Evolutionary conservation across 1,284 basidiomycete species (phyloP), one percentile per base, ranked within the genome.

Genomic region (Cronartium ribicola): DNA sequence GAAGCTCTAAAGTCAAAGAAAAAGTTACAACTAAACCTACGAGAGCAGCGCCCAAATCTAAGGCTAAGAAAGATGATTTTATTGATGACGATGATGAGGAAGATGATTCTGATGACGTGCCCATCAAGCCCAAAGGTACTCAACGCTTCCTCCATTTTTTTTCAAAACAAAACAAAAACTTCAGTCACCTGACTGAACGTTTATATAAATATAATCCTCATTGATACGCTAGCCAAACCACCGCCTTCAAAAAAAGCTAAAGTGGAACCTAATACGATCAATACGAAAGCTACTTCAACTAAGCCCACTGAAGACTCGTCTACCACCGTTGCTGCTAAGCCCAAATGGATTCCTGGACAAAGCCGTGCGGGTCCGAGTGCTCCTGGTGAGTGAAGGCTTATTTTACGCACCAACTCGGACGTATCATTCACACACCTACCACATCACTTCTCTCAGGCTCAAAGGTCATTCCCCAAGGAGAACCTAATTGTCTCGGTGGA

Each of bases 401-500:
- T 4, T 65, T 36, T 39, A 22, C 14, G 46, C n/a, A 7, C 5
- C 7, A 4, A 65, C 17, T 64, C 20, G 37, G 20, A 37, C 4
- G 17, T 44, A n/a, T 62, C 41, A 20, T 20, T 40, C 57, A 10
- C 44, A 7, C 39, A 17, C 29, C 36, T 37, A 55, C 41, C 13
- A 61, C 22, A 51, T 17, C n/a, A 43, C 10, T 60, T 57, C 67
- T 68, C 81, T 78, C 88, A 59, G 84, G 92, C 0, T 88, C 89
- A 29, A 98, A 96, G 81, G 83, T 86, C 10, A 86, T 98, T 2
- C 96, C 95, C 0, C 85, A 90, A 37, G 86, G 88, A 77, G 80
- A 86, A 66, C 88, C 88, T 0, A 89, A 94, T 78, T 93, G 91
- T 80, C 85, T 98, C 2, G 86, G 88, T 0, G 94, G 94, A 0